phyloP scores from a whole-genome alignment of 805 yeast genomes.

The Grigorovia yakushimaensis region DNA sequence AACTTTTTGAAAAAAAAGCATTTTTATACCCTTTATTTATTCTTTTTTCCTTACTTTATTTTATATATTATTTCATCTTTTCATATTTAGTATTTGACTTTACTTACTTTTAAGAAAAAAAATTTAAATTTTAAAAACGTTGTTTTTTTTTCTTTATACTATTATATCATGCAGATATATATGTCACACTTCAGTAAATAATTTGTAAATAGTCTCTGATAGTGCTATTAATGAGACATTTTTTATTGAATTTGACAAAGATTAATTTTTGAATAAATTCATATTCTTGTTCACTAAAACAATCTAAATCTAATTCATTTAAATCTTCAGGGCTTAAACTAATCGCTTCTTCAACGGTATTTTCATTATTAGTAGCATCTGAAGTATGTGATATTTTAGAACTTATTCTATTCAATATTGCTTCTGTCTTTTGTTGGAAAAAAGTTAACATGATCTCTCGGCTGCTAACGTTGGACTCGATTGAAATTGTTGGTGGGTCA shows the following conservation, averaged over 20 bases:
- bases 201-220: slow-evolving; percentile 1
- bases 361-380: slow-evolving; percentile 11
- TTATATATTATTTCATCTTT: neutral
- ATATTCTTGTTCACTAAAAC: slow-evolving; percentile 26
- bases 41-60: neutral
- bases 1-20: too few species aligned
- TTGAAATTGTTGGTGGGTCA: neutral
- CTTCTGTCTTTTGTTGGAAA: slow-evolving; percentile 14
- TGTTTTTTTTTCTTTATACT: neutral
- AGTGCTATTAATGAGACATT: slow-evolving; percentile 3
- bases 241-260: slow-evolving; percentile 16
- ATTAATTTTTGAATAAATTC: slow-evolving; percentile 16
- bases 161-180: too few species aligned
- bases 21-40: neutral
- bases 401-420: slow-evolving; percentile 11
- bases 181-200: neutral
- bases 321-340: slow-evolving; percentile 15
- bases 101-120: too few species aligned
- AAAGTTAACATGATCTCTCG: slow-evolving; percentile 8
- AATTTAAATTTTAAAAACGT: neutral
- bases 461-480: slow-evolving; percentile 1
- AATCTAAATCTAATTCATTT: slow-evolving; percentile 21
- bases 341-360: slow-evolving; percentile 8
- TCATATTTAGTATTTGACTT: neutral
- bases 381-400: too few species aligned